Evolutionary conservation across 495 filamentous ascomycete genomes (phyloP), one percentile per base, ranked within the genome.

Genomic region (Pseudotulostoma volvatum): DNA sequence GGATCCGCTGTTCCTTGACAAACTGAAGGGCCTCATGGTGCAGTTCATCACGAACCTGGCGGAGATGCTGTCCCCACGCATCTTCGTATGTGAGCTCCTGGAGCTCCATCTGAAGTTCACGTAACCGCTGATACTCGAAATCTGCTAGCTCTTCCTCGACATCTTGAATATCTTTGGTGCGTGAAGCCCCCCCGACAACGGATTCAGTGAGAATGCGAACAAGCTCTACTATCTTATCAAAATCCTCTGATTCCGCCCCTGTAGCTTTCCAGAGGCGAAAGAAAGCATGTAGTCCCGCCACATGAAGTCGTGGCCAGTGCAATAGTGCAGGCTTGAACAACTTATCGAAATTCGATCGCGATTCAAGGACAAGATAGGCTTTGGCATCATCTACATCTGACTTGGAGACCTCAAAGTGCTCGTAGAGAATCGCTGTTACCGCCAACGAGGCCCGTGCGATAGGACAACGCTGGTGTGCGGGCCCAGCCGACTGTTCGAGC

Each of bases 221-320:
- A 20, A 96, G 67, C 46, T 96, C 90, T 16, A 81, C 77, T 7
- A 95, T 76, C 57, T 95, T 96, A 37, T 81, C 77, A 44, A 95
- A 92, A 58, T 99, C 90, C 36, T 86, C 77, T 17, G 67, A 56
- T 42, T 83, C 75, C 0, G 90, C 92, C 3, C 78, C 77, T 1
- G 87, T 88, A 0, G 77, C 70, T 53, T 85, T 92, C 90, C 90
- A 99, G 43, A 99, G 53, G 16, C 88, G 74, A 52, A 95, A 79
- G 45, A 94, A 94, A 9, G 83, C 76, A 46, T 88, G 79, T n/a
- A 96, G 52, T 3, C 81, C 82, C 2, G 82, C 80, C 2, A 80
- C 81, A 54, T 99, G 90, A n/a, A 99, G 57, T n/a, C 84, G 66
- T 3, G 84, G 85, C 90, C 90, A 99, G 44, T 96, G 92, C 18